Conservation (phyloP, 2,329 filamentous ascomycete genomes). For the Hymenoscyphus salicellus region DNA sequence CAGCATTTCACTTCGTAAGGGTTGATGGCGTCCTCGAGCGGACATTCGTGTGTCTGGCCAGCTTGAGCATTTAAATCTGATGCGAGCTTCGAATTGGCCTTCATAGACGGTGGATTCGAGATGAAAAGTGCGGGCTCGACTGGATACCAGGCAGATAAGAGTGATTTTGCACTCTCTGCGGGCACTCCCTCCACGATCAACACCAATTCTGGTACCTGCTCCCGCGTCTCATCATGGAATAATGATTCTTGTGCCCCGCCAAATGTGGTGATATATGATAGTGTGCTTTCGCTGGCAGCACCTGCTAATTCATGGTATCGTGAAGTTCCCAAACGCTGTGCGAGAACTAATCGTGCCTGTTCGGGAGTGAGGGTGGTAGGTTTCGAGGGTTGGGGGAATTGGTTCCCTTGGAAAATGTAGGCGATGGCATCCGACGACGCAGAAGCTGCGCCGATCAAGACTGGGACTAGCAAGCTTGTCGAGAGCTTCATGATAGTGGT, state of each 20-base stretch:
- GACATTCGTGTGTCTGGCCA: constrained; percentile 26
- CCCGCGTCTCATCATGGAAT: constrained; percentile 42
- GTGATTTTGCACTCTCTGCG: constrained; percentile 40
- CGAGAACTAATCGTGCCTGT: constrained; percentile 53
- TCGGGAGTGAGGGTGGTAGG: constrained; percentile 47
- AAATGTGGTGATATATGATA: constrained; percentile 59
- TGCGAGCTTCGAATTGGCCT: constrained; percentile 33
- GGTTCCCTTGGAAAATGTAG: constrained; percentile 45
- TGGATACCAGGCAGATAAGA: constrained; percentile 43
- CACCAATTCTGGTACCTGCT: constrained; percentile 50
- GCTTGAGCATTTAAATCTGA: constrained; percentile 32
- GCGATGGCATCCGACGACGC: constrained; percentile 46
- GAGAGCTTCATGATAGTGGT: constrained; percentile 41
- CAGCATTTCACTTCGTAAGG: constrained; percentile 35
- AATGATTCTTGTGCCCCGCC: constrained; percentile 52
- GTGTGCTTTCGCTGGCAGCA: constrained; percentile 35
- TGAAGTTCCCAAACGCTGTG: constrained; percentile 52
- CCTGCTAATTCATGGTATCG: constrained; percentile 46
- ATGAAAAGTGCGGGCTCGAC: constrained; percentile 49
- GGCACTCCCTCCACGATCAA: constrained; percentile 58
- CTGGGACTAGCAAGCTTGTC: constrained; percentile 40
- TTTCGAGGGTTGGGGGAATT: constrained; percentile 41
- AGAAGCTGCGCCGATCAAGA: constrained; percentile 38
- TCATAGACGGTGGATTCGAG: constrained; percentile 42
- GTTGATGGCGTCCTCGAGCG: constrained; percentile 32